Conservation (phyloP, 257 asterid species). For the Solanum ossicruentum region DNA sequence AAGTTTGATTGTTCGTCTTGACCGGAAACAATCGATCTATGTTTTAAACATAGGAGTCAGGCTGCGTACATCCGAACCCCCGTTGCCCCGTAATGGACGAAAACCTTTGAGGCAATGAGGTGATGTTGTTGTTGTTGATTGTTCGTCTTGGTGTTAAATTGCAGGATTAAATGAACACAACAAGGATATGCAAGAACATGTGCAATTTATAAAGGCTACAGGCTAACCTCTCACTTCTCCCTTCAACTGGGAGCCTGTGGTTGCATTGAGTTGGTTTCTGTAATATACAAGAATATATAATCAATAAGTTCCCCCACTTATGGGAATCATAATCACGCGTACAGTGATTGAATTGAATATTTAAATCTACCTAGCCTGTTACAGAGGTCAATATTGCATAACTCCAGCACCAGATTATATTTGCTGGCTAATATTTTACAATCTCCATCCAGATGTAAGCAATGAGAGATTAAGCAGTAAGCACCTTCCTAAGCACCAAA, state of each 20-base stretch:
- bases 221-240: no score
- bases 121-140: no score
- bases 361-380: background rate
- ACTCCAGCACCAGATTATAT: background rate
- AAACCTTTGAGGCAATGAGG: no score
- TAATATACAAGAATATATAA: background rate
- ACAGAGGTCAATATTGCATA: background rate
- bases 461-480: background rate
- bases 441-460: background rate
- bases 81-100: no score
- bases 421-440: background rate
- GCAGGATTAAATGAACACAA: background rate
- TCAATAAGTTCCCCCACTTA: background rate
- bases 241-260: background rate
- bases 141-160: no score
- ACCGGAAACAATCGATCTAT: no score
- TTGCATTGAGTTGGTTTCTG: background rate
- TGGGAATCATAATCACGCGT: background rate
- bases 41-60: no score
- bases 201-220: background rate
- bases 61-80: no score
- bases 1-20: no score
- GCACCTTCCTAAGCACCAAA: background rate
- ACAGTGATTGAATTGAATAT: background rate
- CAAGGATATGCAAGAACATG: background rate